These are phyloP conservation scores for Tilletia setariae DNA, from an alignment of 1,284 basidiomycete genomes.

Conservation along the genomic window DNA sequence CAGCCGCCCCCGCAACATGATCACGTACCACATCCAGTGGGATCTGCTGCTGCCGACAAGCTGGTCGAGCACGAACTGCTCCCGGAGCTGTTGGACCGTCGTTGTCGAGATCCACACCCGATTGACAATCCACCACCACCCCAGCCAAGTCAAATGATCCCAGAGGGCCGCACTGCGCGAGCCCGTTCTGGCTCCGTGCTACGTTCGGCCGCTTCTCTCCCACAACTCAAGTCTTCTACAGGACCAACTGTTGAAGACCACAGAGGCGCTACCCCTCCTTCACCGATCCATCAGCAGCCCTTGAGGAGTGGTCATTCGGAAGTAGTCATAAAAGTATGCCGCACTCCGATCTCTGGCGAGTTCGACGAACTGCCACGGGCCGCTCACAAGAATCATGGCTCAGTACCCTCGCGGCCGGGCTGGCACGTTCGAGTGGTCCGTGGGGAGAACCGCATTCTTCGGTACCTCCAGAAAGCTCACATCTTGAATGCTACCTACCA, in stretches of 20 bases:
- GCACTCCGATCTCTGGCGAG: slow-evolving; percentile 39
- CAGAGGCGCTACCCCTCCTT: no score
- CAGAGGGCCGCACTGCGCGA: background rate
- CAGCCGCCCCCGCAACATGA: background rate
- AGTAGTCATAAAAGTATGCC: slow-evolving; percentile 42
- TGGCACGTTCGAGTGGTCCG: slow-evolving; percentile 37
- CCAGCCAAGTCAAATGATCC: no score
- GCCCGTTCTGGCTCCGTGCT: background rate
- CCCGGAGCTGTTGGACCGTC: no score
- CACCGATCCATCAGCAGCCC: no score
- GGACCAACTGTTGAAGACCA: no score
- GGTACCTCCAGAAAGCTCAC: slow-evolving; percentile 29
- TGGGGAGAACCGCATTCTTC: slow-evolving; percentile 41
- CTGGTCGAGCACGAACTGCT: no score
- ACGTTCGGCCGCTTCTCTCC: background rate
- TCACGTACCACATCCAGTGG: background rate
- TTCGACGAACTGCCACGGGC: slow-evolving; percentile 42
- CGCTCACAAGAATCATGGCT: background rate
- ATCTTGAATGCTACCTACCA: slow-evolving; percentile 20
- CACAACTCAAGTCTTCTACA: background rate
- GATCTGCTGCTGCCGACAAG: no score
- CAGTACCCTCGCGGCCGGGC: background rate
- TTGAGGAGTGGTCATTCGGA: no score
- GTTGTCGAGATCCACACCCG: no score
- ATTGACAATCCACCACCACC: no score